Evolutionary conservation across 1,284 basidiomycete species (phyloP).

Genomic region (Vanrija sp.): DNA sequence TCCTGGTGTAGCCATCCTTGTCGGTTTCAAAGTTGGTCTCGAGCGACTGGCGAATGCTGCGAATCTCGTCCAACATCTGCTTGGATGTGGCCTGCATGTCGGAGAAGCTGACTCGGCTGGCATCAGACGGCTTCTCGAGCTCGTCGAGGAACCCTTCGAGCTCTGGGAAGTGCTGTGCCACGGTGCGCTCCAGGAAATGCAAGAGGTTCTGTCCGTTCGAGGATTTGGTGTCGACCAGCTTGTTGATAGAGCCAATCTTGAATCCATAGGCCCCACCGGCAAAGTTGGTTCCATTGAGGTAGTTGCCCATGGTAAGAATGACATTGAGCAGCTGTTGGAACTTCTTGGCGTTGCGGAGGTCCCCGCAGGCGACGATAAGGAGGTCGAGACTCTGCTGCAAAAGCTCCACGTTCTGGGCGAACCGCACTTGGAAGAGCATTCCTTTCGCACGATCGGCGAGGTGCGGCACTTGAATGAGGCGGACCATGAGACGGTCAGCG

Average conservation of each 20-base stretch:
- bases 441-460: slow-evolving; percentile 87
- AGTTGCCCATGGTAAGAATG: slow-evolving; percentile 93
- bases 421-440: slow-evolving; percentile 84
- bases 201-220: slow-evolving; percentile 86
- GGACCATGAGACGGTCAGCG: slow-evolving; percentile 93
- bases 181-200: slow-evolving; percentile 89
- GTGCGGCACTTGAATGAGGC: slow-evolving; percentile 91
- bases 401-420: slow-evolving; percentile 73
- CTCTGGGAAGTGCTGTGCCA: slow-evolving; percentile 79
- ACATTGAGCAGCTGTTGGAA: slow-evolving; percentile 74
- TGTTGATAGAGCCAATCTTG: slow-evolving; percentile 96
- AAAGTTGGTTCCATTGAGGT: slow-evolving; percentile 93
- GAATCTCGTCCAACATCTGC: slow-evolving; percentile 73
- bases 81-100: slow-evolving; percentile 46
- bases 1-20: slow-evolving; percentile 70
- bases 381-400: slow-evolving; percentile 65
- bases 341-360: slow-evolving; percentile 67
- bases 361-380: slow-evolving; percentile 71
- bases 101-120: slow-evolving; percentile 61
- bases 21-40: slow-evolving; percentile 69
- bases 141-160: slow-evolving; percentile 89
- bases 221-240: slow-evolving; percentile 97
- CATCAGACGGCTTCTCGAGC: slow-evolving; percentile 81
- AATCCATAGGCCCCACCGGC: slow-evolving; percentile 98
- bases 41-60: slow-evolving; percentile 70